Conservation (phyloP, 257 asterid genomes). For the Coffea canephora region DNA sequence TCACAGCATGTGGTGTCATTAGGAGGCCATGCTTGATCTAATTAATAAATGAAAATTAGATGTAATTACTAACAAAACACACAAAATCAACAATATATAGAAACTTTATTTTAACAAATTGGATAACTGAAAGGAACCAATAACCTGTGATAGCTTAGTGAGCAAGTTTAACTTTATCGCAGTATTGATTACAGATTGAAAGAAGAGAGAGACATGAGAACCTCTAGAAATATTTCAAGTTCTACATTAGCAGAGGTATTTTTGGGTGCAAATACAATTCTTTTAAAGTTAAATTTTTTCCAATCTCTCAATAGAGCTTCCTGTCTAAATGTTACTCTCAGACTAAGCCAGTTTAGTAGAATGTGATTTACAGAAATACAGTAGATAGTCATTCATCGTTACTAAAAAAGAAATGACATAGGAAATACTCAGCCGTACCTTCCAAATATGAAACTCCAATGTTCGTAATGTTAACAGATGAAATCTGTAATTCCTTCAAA, state of each 20-base stretch:
- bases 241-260: not conserved
- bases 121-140: not conserved
- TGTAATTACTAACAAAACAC: not conserved
- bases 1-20: not conserved
- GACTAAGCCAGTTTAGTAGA: not conserved
- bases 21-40: not conserved
- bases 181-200: not conserved
- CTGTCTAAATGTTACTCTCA: not conserved
- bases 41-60: not conserved
- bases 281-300: not conserved
- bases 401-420: not conserved
- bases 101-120: not conserved
- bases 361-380: not conserved
- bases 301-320: not conserved
- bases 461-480: conserved; percentile 79
- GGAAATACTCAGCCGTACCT: conserved; percentile 35
- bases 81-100: not conserved
- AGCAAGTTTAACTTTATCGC: not conserved
- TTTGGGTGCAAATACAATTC: not conserved
- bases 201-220: not conserved
- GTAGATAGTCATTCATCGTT: not conserved
- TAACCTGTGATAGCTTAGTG: not conserved
- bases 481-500: conserved; percentile 71
- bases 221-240: not conserved
- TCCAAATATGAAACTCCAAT: conserved; percentile 60